A percentile compares a stretch with the other conserved stretches of the same genome.
phyloP scores from a whole-genome alignment of 352 stramenopile species.

The Pythium graminicola region DNA sequence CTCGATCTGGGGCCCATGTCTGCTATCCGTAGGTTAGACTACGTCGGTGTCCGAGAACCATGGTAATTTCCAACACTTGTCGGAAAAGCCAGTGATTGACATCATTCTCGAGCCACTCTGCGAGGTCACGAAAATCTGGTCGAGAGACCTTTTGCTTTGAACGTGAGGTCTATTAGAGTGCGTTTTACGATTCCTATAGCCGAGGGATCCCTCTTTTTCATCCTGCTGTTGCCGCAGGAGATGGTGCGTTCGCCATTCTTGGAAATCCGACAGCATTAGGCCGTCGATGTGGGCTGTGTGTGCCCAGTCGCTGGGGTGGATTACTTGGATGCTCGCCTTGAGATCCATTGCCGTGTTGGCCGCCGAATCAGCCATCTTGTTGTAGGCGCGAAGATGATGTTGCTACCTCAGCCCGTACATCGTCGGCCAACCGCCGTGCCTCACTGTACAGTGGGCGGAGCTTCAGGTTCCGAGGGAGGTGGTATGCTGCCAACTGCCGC shows the following conservation, averaged over 20 bases:
- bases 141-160: too few species aligned
- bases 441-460: background rate
- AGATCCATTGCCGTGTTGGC: constrained; percentile 8
- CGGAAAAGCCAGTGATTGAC: too few species aligned
- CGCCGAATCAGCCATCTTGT: constrained; percentile 15
- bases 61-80: too few species aligned
- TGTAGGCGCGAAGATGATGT: constrained; percentile 11
- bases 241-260: background rate
- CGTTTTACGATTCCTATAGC: constrained; percentile 5
- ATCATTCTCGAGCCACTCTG: too few species aligned
- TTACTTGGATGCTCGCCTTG: background rate
- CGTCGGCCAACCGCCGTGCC: background rate
- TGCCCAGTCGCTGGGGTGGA: background rate
- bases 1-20: too few species aligned
- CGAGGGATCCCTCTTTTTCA: background rate
- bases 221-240: background rate
- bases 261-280: background rate
- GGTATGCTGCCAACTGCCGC: background rate
- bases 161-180: constrained; percentile 4
- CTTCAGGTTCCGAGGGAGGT: background rate
- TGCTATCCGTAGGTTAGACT: too few species aligned
- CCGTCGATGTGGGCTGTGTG: background rate
- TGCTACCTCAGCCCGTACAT: background rate
- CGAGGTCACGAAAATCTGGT: too few species aligned
- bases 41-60: too few species aligned